Evolutionary conservation across 257 asterid species (phyloP), one percentile per base, ranked within the genome.

Genomic region (Fraxinus americana): DNA sequence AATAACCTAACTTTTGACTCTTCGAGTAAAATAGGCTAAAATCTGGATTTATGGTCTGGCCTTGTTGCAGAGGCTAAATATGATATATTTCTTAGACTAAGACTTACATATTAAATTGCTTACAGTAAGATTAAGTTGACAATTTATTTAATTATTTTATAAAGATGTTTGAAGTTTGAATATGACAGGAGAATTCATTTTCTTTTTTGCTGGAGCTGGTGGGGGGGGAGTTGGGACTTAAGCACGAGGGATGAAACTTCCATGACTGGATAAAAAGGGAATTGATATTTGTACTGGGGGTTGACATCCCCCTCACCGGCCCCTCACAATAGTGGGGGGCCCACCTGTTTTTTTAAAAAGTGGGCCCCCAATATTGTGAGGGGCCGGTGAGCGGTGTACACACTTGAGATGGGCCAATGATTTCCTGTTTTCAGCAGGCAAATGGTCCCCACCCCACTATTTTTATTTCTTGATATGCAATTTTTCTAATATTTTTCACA

Each of bases 161-260:
- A 43, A 43, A 43, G 50, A 10, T 12, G 16, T 43, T 16, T 52
- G 61, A 52, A 16, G n/a, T 52, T 52, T 50, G 7, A 16, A 50
- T 13, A 50, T 50, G 61, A 52, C 21, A 2, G 61, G 61, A 19
- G 23, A 52, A 52, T 4, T 17, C 59, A 16, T 50, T 50, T 50
- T 17, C n/a, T 0, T 16, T 48, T 16, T 48, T 48, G 57, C n/a
- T 48, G 57, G 59, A 50, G n/a, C 59, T 50, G 59, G 59, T 50
- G 21, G 59, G 21, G 2, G 8, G 59, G 7, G 41, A 3, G 59
- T 48, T 13, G 21, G 59, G 21, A 50, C 12, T 67, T 45, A 67
- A 32, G 74, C 57, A 21, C 57, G 21, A 66, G 50, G 43, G 65
- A 52, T 48, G 75, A 79, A 67, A 41, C 71, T 19, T 79, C 48